Conservation (phyloP, 306 rosid genomes). For the Urtica urens region DNA sequence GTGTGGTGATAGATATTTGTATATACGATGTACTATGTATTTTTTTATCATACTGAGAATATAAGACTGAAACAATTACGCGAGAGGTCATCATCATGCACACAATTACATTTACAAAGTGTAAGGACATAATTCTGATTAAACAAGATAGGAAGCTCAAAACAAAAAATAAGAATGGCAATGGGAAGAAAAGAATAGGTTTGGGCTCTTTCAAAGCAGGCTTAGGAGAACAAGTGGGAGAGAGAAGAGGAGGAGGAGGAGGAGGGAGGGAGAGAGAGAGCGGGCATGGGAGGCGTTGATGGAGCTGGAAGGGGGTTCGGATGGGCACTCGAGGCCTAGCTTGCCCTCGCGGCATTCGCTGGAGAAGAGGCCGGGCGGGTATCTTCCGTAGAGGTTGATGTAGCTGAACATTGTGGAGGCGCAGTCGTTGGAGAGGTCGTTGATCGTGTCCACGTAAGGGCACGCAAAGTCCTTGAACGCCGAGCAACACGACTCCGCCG, state of each 20-base stretch:
- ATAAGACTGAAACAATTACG: too few species aligned
- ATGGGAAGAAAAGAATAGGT: background rate
- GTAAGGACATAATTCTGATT: too few species aligned
- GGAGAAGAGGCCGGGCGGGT: slow-evolving; percentile 92
- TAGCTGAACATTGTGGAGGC: slow-evolving; percentile 95
- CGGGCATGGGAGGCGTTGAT: slow-evolving; percentile 14
- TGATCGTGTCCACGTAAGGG: slow-evolving; percentile 52
- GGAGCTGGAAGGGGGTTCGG: slow-evolving; percentile 40
- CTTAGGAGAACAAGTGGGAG: slow-evolving; percentile 25
- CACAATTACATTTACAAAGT: too few species aligned
- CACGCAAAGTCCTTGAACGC: slow-evolving; percentile 74
- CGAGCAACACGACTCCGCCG: slow-evolving; percentile 39
- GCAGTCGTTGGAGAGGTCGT: slow-evolving; percentile 65
- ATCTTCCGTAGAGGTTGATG: slow-evolving; percentile 73
- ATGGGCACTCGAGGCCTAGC: slow-evolving; percentile 60
- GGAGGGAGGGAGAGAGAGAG: slow-evolving; percentile 25
- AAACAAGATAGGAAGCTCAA: too few species aligned
- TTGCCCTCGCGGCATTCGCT: slow-evolving; percentile 62
- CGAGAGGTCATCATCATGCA: too few species aligned
- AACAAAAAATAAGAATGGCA: too few species aligned
- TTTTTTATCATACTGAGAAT: too few species aligned
- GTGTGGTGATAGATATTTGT: too few species aligned
- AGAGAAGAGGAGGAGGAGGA: slow-evolving; percentile 20
- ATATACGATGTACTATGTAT: too few species aligned
- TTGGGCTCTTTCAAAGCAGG: slow-evolving; percentile 15